Conservation (phyloP, 495 filamentous ascomycete species). For the Astrothelium subdiscretum region DNA sequence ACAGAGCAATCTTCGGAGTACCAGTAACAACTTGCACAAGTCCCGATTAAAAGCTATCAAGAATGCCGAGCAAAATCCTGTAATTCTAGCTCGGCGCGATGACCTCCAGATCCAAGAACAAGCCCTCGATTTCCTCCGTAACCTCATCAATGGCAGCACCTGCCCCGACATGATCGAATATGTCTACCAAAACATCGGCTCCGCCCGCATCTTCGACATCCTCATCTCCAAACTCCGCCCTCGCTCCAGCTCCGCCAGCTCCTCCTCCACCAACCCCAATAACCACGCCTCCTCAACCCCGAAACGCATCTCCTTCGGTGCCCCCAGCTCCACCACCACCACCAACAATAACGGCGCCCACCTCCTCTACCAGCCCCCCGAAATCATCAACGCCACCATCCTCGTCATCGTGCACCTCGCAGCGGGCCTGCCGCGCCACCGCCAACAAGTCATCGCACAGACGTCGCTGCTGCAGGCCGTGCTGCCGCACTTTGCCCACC, state of each 20-base stretch:
- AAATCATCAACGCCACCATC: constrained; percentile 63
- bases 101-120: constrained; percentile 84
- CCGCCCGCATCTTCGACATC: constrained; percentile 63
- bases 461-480: constrained; percentile 39
- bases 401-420: constrained; percentile 78
- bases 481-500: constrained; percentile 52
- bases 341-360: background rate
- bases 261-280: background rate
- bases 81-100: constrained; percentile 55
- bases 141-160: constrained; percentile 64
- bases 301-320: background rate
- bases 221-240: constrained; percentile 53
- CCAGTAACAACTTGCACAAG: constrained; percentile 7
- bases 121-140: constrained; percentile 74
- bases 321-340: background rate
- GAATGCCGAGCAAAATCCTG: constrained; percentile 43
- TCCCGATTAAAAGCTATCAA: constrained; percentile 38
- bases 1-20: constrained; percentile 34
- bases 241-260: constrained; percentile 4
- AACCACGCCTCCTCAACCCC: background rate
- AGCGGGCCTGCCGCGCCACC: constrained; percentile 63
- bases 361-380: constrained; percentile 24
- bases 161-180: constrained; percentile 71
- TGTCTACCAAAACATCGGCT: constrained; percentile 63
- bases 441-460: constrained; percentile 61